Base-by-base conservation (phyloP, 768 basidiomycete species). In the Multifurca ochricompacta region DNA sequence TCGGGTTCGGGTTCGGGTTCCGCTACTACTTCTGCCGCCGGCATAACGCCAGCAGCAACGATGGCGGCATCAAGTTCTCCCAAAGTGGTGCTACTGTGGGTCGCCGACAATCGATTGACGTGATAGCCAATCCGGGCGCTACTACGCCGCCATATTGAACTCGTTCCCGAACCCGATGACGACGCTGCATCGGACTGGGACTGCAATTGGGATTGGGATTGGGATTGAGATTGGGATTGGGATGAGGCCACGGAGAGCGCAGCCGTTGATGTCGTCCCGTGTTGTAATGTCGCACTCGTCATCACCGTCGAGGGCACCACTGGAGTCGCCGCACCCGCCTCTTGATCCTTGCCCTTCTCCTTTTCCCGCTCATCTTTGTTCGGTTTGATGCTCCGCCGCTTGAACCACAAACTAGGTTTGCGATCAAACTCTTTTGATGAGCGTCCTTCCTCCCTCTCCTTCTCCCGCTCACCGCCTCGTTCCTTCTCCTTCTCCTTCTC, bases 351-450 rank as follows among this genome's bases (percentile, higher is more conserved):
- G 35, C 3, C 32, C 40, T 44, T 59, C 25, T 58, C 53, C 18
- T 43, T 53, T 25, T 59, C 56, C 13, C 56, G 56, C 34, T 52
- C 56, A 9, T 57, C 56, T 23, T 42, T 57, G 36, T 49, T 9
- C 16, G 45, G 41, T 37, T 54, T 59, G 54, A 77, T 64, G 60
- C 76, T 80, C 66, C 76, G 81, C 48, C 78, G 73, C 64, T 76
- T 77, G 60, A 80, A 80, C 80, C 81, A 83, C 3, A 63, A 58
- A 34, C 72, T 71, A 14, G 70, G 59, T 59, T 75, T 76, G 51
- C 71, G 72, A 39, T 71, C 75, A 61, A 72, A 60, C 60, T 76
- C 60, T 28, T 55, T 62, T 23, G 56, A 65, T 28, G 63, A 65
- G 28, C 61, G 60, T 19, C 46, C 56, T 18, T 37, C 56, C 39